Percentiles rank a stretch among this genome's conserved stretches.
Evolutionary conservation across 306 rosid genomes (phyloP).

Genomic region (Citrullus mucosospermus): DNA sequence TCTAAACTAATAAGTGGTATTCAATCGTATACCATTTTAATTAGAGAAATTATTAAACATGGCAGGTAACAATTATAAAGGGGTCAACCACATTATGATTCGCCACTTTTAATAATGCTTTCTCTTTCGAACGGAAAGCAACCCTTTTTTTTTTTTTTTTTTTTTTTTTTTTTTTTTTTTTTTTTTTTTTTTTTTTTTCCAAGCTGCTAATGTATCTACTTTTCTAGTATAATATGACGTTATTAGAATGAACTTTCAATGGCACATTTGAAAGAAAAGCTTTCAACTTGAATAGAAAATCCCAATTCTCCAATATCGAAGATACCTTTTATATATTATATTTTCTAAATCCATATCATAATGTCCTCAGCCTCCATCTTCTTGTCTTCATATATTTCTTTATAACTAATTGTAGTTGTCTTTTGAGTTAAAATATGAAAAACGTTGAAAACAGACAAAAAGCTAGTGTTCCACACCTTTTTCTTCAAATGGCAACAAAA

Average conservation of each 20-base stretch:
- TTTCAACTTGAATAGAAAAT: not conserved
- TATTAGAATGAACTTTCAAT: not conserved
- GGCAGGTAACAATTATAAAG: not conserved
- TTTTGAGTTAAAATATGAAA: not conserved
- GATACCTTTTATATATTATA: not conserved
- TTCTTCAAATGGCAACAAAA: not conserved
- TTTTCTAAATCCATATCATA: not conserved
- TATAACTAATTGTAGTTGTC: not conserved
- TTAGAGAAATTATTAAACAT: not conserved
- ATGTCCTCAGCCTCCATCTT: not conserved
- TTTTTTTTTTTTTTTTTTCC: too few relatives aligned
- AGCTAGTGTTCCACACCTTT: not conserved
- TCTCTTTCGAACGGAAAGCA: not conserved
- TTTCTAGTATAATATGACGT: not conserved
- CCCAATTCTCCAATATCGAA: not conserved
- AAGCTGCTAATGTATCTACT: not conserved
- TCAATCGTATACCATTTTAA: not conserved
- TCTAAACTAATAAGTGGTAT: not conserved
- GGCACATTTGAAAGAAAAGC: not conserved
- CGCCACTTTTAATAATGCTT: not conserved
- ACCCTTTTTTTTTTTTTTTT: not conserved
- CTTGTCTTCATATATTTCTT: not conserved
- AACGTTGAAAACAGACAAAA: not conserved
- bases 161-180: too few relatives aligned
- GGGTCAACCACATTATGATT: not conserved